Percentiles rank a stretch among this genome's conserved stretches.
Evolutionary conservation across 75 land plant genomes (phyloP).

Genomic region (Sequoia sempervirens): DNA sequence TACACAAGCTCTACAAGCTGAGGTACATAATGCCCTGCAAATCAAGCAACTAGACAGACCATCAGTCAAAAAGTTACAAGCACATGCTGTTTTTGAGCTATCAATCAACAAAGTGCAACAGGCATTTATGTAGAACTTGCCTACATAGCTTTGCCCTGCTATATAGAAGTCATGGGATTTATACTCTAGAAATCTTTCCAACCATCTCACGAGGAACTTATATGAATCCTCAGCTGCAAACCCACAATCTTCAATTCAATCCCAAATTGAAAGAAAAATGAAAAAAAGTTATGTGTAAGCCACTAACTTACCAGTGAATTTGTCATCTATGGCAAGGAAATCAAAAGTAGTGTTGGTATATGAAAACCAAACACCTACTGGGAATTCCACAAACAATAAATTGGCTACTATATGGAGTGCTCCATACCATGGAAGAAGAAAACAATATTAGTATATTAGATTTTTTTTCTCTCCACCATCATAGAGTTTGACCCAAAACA

Average conservation of each 20-base stretch:
- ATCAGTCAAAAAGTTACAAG: neutral
- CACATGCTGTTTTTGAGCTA: neutral
- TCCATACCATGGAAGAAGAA: no score
- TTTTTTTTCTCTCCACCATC: no score
- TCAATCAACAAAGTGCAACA: neutral
- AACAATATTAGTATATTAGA: no score
- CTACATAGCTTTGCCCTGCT: slow-evolving; percentile 86
- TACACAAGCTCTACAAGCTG: slow-evolving; percentile 57
- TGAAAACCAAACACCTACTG: no score
- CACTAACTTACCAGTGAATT: neutral
- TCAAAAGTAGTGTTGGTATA: neutral
- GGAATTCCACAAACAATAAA: no score
- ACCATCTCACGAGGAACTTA: slow-evolving; percentile 61
- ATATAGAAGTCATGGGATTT: slow-evolving; percentile 65
- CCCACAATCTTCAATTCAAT: neutral
- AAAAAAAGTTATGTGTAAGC: neutral
- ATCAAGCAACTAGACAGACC: neutral
- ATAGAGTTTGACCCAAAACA: no score
- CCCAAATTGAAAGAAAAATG: neutral
- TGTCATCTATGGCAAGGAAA: neutral
- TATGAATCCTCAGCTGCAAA: slow-evolving; percentile 65
- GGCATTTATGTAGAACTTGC: slow-evolving; percentile 16
- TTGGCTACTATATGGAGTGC: no score
- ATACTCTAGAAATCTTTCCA: slow-evolving; percentile 63
- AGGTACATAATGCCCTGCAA: slow-evolving; percentile 65